phyloP scores from a whole-genome alignment of 2,329 filamentous ascomycete species.

The Neophaeococcomyces aloes region DNA sequence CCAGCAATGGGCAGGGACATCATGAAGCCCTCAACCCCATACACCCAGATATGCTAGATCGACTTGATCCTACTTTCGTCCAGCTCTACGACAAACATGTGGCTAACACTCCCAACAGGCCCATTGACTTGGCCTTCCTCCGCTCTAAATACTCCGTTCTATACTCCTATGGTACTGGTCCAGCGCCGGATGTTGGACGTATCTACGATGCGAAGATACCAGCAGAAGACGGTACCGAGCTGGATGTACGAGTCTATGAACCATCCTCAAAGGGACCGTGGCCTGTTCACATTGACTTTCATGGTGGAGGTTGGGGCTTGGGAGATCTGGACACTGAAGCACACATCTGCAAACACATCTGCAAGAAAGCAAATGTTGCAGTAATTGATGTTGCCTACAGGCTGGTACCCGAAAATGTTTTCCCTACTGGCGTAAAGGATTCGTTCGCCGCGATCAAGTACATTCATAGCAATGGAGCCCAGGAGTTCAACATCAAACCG shows the following conservation, averaged over 20 bases:
- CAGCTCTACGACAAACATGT: constrained; percentile 40
- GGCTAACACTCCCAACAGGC: constrained; percentile 31
- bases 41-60: constrained; percentile 37
- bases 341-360: constrained; percentile 41
- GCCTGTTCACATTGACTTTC: constrained; percentile 41
- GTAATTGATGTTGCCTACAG: constrained; percentile 46
- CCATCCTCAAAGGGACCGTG: constrained; percentile 27
- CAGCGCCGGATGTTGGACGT: constrained; percentile 34
- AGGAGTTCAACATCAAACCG: constrained; percentile 31
- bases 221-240: constrained; percentile 31
- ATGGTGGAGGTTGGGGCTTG: constrained; percentile 42
- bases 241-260: constrained; percentile 36
- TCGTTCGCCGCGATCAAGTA: constrained; percentile 38
- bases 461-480: constrained; percentile 23
- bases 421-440: constrained; percentile 42
- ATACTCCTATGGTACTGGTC: constrained; percentile 37
- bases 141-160: constrained; percentile 36
- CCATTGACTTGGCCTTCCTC: constrained; percentile 32
- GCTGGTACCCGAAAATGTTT: constrained; percentile 41
- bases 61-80: constrained; percentile 39
- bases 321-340: constrained; percentile 42
- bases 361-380: constrained; percentile 33
- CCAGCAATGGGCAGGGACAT: too few species aligned
- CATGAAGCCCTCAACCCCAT: constrained; percentile 42
- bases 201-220: too few species aligned